Evolutionary conservation across 495 filamentous ascomycete genomes (phyloP), one percentile per base, ranked within the genome.

Genomic region (Hypoxylon fragiforme): DNA sequence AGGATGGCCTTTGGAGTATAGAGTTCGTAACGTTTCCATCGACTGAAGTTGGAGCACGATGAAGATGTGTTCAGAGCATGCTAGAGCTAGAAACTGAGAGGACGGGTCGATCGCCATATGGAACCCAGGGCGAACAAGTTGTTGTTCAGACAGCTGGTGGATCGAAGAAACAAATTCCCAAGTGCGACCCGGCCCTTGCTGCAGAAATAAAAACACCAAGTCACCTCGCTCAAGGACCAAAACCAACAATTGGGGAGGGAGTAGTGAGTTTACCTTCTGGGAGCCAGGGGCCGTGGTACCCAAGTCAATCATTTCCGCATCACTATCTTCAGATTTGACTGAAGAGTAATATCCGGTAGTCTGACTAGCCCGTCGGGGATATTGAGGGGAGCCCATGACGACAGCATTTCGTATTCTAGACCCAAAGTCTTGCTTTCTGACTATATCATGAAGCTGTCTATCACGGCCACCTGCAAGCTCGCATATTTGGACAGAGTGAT

Each of bases 31-130:
- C 11, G 69, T 57, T 16, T 69, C 64, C 63, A 79, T 74, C 2
- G 77, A 63, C 48, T 84, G 75, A 11, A 88, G 72, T 30, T 81
- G 76, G 65, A 84, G 90, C 9, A 96, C 70, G 5, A 75, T 65
- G 43, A 81, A 75, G 12, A 73, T 46, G 24, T 68, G 68, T 19
- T 78, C 63, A 21, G 72, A 66, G 36, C 72, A 70, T 20, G 71
- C 73, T 15, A 80, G 51, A 1, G 70, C 74, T 50, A 79, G 57
- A 63, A 79, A 81, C 12, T 72, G 68, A 7, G 72, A 81, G 44
- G 73, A 77, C 15, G 92, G 91, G 67, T 97, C 91, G 30, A 96
- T 84, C 30, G 91, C 87, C 42, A 96, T 70, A 66, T 91, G 86
- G 49, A 84, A 85, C 3, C 92, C 92, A 45, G 87, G 82, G 24